Evolutionary conservation across 2,329 filamentous ascomycete genomes (phyloP).

Genomic region (Beauveria pseudobassiana): DNA sequence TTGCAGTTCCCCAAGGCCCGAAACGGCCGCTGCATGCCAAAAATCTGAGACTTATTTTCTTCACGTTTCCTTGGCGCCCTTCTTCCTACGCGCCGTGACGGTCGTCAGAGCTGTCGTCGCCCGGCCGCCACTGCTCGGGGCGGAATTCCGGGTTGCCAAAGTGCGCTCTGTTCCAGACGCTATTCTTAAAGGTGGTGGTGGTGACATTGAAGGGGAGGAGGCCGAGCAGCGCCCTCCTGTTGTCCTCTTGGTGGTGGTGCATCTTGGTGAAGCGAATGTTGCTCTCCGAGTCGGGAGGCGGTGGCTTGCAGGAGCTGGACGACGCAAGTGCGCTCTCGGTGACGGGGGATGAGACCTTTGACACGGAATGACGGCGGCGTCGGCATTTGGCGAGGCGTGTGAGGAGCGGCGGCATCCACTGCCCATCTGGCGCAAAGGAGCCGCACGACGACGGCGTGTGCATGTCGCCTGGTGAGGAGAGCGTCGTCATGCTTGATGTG

Average conservation of each 20-base stretch:
- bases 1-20: not conserved
- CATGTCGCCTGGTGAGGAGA: not conserved
- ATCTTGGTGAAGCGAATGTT: constrained; percentile 43
- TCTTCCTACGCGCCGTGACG: constrained; percentile 15
- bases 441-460: not conserved
- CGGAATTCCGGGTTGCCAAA: constrained; percentile 54
- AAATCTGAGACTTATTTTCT: not conserved
- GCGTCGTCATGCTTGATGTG: constrained; percentile 31
- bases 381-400: not conserved
- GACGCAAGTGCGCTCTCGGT: not conserved
- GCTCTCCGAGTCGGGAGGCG: constrained; percentile 16
- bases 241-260: constrained; percentile 42
- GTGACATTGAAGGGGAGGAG: constrained; percentile 20
- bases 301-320: not conserved
- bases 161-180: constrained; percentile 59
- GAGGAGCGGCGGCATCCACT: constrained; percentile 4
- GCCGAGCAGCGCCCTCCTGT: constrained; percentile 25
- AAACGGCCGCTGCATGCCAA: not conserved
- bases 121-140: constrained; percentile 36
- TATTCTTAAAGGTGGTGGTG: constrained; percentile 58
- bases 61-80: not conserved
- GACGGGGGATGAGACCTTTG: not conserved
- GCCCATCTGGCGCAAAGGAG: not conserved
- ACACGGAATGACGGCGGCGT: not conserved
- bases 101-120: constrained; percentile 28